Conservation (phyloP, 352 stramenopile species). For the Pythium sukuiense region DNA sequence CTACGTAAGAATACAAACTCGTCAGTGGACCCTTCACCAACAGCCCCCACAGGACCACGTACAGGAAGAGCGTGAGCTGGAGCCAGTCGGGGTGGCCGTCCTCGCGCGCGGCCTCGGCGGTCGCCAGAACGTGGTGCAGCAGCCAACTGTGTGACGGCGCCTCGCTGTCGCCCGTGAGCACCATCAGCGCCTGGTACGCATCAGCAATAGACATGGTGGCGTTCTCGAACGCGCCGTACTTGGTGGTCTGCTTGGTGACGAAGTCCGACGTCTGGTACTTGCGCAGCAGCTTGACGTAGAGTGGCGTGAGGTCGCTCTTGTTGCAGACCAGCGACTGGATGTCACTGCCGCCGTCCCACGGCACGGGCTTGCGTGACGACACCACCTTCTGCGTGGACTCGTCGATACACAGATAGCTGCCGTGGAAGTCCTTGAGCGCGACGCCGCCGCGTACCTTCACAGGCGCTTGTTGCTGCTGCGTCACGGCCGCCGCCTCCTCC, state of each 20-base stretch:
- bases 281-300: slow-evolving; percentile 70
- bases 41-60: slow-evolving; percentile 14
- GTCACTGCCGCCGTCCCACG: slow-evolving; percentile 64
- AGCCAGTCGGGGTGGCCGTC: slow-evolving; percentile 84
- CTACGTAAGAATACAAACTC: slow-evolving; percentile 14
- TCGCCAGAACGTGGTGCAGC: slow-evolving; percentile 71
- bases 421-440: slow-evolving; percentile 76
- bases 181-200: slow-evolving; percentile 58
- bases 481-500: background rate
- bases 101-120: slow-evolving; percentile 50
- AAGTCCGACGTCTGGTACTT: slow-evolving; percentile 74
- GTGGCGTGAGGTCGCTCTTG: slow-evolving; percentile 43
- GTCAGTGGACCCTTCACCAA: background rate
- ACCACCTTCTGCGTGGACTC: slow-evolving; percentile 38
- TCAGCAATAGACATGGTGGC: slow-evolving; percentile 55
- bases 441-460: slow-evolving; percentile 29
- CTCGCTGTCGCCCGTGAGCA: slow-evolving; percentile 58
- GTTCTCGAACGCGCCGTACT: slow-evolving; percentile 53
- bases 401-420: slow-evolving; percentile 76
- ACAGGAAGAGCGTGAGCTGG: slow-evolving; percentile 74
- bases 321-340: slow-evolving; percentile 80
- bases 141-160: slow-evolving; percentile 46
- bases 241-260: slow-evolving; percentile 39
- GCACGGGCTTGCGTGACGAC: slow-evolving; percentile 48
- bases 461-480: background rate